Percentiles rank a stretch among this genome's conserved stretches.
Evolutionary conservation across 805 yeast species (phyloP).

Genomic region (Yarrowia sp.): DNA sequence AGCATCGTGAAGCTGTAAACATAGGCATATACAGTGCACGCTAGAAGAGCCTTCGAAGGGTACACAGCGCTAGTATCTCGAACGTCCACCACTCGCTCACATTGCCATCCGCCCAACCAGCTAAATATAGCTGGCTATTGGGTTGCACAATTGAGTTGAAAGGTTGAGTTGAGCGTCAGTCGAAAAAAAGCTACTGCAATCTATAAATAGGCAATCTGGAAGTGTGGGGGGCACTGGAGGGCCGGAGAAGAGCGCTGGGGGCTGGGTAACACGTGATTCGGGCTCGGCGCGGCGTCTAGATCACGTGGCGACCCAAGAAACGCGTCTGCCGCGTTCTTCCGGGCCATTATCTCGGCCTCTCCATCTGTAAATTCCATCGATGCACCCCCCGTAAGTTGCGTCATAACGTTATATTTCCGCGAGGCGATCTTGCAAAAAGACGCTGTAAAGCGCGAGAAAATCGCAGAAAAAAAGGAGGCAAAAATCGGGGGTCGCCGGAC

Average conservation of each 20-base stretch:
- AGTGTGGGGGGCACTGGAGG: neutral
- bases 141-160: neutral
- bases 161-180: neutral
- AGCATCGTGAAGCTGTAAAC: too few relatives aligned
- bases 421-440: too few relatives aligned
- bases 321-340: conserved; percentile 7
- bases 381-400: conserved; percentile 8
- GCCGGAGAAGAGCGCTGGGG: neutral
- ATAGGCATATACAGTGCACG: too few relatives aligned
- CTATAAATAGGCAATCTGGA: conserved; percentile 4
- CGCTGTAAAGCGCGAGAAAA: too few relatives aligned
- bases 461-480: too few relatives aligned
- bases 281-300: neutral
- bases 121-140: too few relatives aligned
- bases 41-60: too few relatives aligned
- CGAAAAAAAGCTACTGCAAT: conserved; percentile 18
- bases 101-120: too few relatives aligned
- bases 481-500: too few relatives aligned
- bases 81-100: too few relatives aligned
- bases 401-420: conserved; percentile 4
- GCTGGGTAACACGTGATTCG: neutral
- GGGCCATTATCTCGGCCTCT: neutral
- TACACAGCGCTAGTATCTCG: too few relatives aligned
- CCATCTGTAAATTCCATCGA: neutral
- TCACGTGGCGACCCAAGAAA: neutral